Evolutionary conservation across 1,284 basidiomycete species (phyloP), one percentile per base, ranked within the genome.

Genomic region (Cryptococcus floricola): DNA sequence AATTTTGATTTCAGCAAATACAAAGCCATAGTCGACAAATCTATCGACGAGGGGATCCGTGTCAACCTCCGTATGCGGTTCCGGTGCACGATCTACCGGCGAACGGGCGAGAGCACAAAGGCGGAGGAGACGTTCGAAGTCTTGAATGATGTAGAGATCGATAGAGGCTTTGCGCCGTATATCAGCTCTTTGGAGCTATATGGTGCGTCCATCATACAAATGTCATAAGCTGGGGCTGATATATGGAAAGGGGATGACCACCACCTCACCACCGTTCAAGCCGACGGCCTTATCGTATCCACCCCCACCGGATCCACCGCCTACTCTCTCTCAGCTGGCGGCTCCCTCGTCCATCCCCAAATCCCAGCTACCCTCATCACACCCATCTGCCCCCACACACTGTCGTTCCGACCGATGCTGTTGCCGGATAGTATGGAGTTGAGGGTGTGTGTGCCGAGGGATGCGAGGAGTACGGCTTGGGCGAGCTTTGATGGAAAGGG

Each of bases 31-130:
- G 87, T 98, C 83, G 90, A 94, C 75, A 86, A 83, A 58, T 90
- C 86, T 13, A 85, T 98, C 60, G 91, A 97, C 69, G 84, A 87
- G 25, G 96, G 96, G n/a, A 95, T 98, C 60, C 88, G 95, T 18
- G 93, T 98, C 59, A 98, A 98, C 75, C 81, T 98, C 16, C 88
- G 96, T 53, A 99, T 98, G 96, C 87, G 96, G 10, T 99, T 99
- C 76, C 98, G 94, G 3, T 98, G 95, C 73, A 98, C 95, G 0
- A 91, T 99, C 13, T 99, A 96, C 75, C 88, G 94, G 78, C 94
- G 98, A 63, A 94, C 90, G 87, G 98, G 96, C 75, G 98, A 95
- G 74, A 88, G 90, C 27, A 98, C 96, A 1, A 80, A 92, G 52
- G 90, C 96, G 0, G 91, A 88, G 39, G 96, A 98, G 79, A 92